Evolutionary conservation across 2,329 filamentous ascomycete species (phyloP), one percentile per base, ranked within the genome.

Genomic region (Aplosporella prunicola): DNA sequence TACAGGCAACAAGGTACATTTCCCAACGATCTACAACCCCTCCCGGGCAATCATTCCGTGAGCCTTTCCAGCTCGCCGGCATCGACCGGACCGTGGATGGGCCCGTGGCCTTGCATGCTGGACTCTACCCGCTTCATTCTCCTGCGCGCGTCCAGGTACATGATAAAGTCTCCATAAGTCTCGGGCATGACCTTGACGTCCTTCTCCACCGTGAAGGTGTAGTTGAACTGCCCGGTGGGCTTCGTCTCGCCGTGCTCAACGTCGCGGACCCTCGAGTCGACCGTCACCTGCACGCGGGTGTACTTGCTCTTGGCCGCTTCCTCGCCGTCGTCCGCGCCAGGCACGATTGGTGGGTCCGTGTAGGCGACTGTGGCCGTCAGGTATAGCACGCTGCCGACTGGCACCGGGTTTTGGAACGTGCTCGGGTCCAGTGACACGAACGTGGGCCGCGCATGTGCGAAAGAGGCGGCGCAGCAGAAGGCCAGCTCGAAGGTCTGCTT

Each of bases 401-500:
- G 81, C 0, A 85, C 81, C 0, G 81, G 79, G 46, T 82, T 82
- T 44, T 82, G 74, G 52, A 86, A 85, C 0, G 79, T 84, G 44
- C 74, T 80, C 0, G 81, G 81, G 45, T 85, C 81, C 22, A 84
- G 72, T 6, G 76, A 79, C 35, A 85, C 65, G 63, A 85, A 85
- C 11, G 75, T 80, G 2, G 80, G 80, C 3, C 80, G 68, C 2
- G 73, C 70, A 51, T 82, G 79, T 0, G 80, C 74, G 51, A 83
- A 82, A 7, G 75, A 75, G 1, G 80, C 78, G 1, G 78, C 80
- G 50, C 78, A 82, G 55, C 79, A 83, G 60, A 85, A 86, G 2
- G 81, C 80, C 5, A 85, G 68, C 58, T 86, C 81, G 49, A 84
- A 85, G 0, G 79, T 81, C 51, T 82, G 76, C 52, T 82, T 82